A percentile compares a stretch with the other conserved stretches of the same genome.
phyloP scores from a whole-genome alignment of 805 yeast genomes.

The Ogataea naganishii region DNA sequence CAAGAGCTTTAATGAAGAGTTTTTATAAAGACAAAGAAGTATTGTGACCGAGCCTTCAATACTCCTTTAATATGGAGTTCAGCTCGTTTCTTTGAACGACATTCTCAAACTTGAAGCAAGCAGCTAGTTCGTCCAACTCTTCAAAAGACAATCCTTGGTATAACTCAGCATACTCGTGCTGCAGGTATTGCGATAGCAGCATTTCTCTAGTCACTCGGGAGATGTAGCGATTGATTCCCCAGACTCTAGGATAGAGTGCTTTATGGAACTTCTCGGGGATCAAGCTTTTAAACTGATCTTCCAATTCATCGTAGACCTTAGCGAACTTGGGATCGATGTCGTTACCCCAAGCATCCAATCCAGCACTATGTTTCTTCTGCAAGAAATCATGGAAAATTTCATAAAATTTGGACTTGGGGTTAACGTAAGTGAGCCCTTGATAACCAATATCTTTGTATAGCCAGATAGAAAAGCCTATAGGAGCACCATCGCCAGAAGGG shows the following conservation, averaged over 20 bases:
- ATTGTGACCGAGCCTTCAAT: too few relatives aligned
- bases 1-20: too few relatives aligned
- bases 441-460: slow-evolving; percentile 44
- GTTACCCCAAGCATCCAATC: slow-evolving; percentile 43
- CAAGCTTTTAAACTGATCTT: slow-evolving; percentile 27
- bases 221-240: slow-evolving; percentile 30
- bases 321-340: slow-evolving; percentile 33
- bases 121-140: slow-evolving; percentile 42
- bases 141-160: slow-evolving; percentile 32
- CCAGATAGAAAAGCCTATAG: slow-evolving; percentile 46
- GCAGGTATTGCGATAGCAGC: slow-evolving; percentile 33
- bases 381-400: slow-evolving; percentile 33
- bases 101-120: slow-evolving; percentile 41
- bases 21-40: too few relatives aligned
- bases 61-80: slow-evolving; percentile 19
- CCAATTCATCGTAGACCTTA: slow-evolving; percentile 26
- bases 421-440: slow-evolving; percentile 40
- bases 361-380: slow-evolving; percentile 32
- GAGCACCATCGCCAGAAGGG: slow-evolving; percentile 36
- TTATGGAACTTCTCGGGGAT: slow-evolving; percentile 32
- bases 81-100: slow-evolving; percentile 31
- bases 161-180: slow-evolving; percentile 37
- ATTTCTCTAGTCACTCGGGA: slow-evolving; percentile 32
- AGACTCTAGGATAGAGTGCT: slow-evolving; percentile 31
- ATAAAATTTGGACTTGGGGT: slow-evolving; percentile 35